phyloP scores from a whole-genome alignment of 2,329 filamentous ascomycete species.

The Trichophyton benhamiae region DNA sequence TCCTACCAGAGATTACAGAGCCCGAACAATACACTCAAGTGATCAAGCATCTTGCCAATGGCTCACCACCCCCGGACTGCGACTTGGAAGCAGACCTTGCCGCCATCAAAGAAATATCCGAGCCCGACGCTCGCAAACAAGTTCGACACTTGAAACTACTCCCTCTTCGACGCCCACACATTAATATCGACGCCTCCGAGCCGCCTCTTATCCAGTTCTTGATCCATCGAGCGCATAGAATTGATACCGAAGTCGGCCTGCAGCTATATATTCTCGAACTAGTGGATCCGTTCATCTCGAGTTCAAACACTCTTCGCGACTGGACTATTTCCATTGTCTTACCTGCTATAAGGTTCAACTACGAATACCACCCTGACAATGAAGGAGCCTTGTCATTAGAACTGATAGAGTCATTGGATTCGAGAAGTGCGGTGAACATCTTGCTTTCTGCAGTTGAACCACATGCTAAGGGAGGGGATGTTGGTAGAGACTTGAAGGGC shows the following conservation, averaged over 20 bases:
- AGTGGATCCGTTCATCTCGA: constrained; percentile 45
- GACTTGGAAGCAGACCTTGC: constrained; percentile 29
- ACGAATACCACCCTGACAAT: constrained; percentile 49
- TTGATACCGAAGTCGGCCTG: constrained; percentile 48
- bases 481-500: constrained; percentile 44
- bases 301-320: constrained; percentile 39
- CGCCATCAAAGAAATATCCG: constrained; percentile 37
- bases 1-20: constrained; percentile 46
- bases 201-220: constrained; percentile 46
- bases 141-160: constrained; percentile 41
- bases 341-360: constrained; percentile 47
- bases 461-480: constrained; percentile 25
- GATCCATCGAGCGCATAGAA: constrained; percentile 47
- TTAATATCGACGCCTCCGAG: constrained; percentile 30
- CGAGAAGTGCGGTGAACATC: constrained; percentile 40
- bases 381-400: constrained; percentile 36
- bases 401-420: constrained; percentile 41
- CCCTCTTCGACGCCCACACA: constrained; percentile 36
- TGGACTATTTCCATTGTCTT: constrained; percentile 51
- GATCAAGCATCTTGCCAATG: constrained; percentile 36
- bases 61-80: constrained; percentile 13
- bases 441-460: constrained; percentile 37
- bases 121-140: constrained; percentile 39
- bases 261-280: constrained; percentile 45
- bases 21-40: constrained; percentile 39